Percentiles rank a stretch among this genome's conserved stretches.
phyloP scores from a whole-genome alignment of 257 asterid species.

The Petunia secreta region DNA sequence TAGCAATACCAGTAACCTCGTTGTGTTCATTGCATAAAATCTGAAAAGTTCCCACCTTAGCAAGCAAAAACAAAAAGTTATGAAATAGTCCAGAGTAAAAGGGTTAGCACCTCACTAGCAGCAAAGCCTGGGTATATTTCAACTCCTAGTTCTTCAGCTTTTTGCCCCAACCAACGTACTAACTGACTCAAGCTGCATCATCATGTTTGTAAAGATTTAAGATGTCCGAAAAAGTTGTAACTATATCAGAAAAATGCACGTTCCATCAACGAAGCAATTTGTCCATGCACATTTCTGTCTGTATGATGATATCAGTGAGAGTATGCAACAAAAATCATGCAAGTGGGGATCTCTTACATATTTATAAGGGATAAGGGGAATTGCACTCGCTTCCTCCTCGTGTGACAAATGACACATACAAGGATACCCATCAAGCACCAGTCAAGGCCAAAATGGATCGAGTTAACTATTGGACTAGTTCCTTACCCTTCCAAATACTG shows the following conservation, averaged over 20 bases:
- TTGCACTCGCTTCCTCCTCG: not conserved
- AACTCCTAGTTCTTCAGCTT: conserved; percentile 98
- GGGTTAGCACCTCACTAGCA: conserved; percentile 82
- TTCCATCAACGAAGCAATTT: not conserved
- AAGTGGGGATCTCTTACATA: not conserved
- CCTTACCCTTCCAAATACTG: conserved; percentile 4
- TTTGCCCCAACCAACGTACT: conserved; percentile 88
- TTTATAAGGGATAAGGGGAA: conserved; percentile 15
- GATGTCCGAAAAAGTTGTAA: conserved; percentile 23
- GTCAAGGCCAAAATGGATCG: conserved; percentile 8
- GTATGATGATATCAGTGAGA: not conserved
- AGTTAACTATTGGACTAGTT: conserved; percentile 15
- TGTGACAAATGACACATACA: not conserved
- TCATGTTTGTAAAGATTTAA: conserved; percentile 31
- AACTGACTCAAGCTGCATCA: conserved; percentile 87
- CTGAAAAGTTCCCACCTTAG: conserved; percentile 42
- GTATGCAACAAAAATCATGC: not conserved
- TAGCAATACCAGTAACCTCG: conserved; percentile 88
- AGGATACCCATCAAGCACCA: conserved; percentile 1
- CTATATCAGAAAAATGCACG: not conserved
- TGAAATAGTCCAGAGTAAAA: conserved; percentile 17
- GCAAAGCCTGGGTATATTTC: conserved; percentile 99
- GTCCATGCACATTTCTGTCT: not conserved
- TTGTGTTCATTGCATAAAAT: conserved; percentile 62
- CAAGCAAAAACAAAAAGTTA: conserved; percentile 29